phyloP scores from a whole-genome alignment of 176 grass and related monocot species.

The Zoysia pacifica region DNA sequence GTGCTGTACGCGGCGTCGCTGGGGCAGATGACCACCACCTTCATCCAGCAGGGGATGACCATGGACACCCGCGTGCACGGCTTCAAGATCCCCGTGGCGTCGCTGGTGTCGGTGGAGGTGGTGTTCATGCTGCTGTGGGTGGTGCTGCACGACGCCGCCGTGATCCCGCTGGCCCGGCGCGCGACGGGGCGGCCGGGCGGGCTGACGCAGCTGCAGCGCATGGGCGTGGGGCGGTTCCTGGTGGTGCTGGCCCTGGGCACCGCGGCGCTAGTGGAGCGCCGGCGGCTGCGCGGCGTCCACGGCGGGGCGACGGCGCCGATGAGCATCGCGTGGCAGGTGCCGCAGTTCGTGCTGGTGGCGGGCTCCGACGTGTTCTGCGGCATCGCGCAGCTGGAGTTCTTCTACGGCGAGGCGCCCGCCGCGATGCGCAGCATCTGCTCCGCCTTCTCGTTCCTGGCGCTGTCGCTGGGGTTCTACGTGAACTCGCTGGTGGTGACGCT shows the following conservation, averaged over 20 bases:
- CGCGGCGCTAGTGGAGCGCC: conserved; percentile 61
- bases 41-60: conserved; percentile 80
- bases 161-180: conserved; percentile 44
- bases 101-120: conserved; percentile 59
- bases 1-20: conserved; percentile 65
- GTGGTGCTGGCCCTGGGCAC: conserved; percentile 52
- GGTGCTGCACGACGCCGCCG: conserved; percentile 48
- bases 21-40: conserved; percentile 75
- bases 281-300: conserved; percentile 36
- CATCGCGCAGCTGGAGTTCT: conserved; percentile 86
- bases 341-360: conserved; percentile 67
- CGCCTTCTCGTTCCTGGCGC: conserved; percentile 66
- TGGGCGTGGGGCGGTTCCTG: conserved; percentile 81
- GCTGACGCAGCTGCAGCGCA: conserved; percentile 69
- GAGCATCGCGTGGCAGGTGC: conserved; percentile 71
- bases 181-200: conserved; percentile 27
- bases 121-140: conserved; percentile 67
- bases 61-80: conserved; percentile 47
- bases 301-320: background rate
- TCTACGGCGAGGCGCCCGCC: conserved; percentile 74
- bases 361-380: conserved; percentile 72
- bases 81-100: conserved; percentile 60
- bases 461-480: conserved; percentile 66
- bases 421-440: conserved; percentile 86
- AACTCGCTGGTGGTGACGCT: conserved; percentile 67